phyloP scores from a whole-genome alignment of 495 filamentous ascomycete species.

The Aspergillus mulundensis region DNA sequence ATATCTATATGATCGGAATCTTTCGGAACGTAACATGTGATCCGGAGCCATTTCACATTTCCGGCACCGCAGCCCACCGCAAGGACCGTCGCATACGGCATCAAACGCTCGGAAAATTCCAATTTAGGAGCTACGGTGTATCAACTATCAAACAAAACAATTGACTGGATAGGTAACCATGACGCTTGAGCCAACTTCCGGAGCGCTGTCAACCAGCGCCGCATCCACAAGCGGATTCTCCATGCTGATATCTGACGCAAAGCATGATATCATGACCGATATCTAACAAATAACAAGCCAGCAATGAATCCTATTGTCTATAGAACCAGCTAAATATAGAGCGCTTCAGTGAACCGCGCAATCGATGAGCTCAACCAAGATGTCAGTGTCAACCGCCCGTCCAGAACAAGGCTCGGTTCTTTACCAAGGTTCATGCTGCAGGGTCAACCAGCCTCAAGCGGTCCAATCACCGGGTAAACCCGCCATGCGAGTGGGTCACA shows the following conservation, averaged over 20 bases:
- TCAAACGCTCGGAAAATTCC: neutral
- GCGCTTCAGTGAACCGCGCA: neutral
- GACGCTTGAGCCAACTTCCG: neutral
- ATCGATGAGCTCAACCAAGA: neutral
- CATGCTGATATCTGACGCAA: neutral
- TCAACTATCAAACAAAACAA: neutral
- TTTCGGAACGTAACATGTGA: conserved; percentile 16
- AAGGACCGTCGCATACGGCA: neutral
- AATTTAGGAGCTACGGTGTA: neutral
- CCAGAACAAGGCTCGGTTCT: conserved; percentile 8
- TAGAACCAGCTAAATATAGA: neutral
- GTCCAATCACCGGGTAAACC: conserved; percentile 8
- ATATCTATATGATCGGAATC: conserved; percentile 4
- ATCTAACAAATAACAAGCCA: neutral
- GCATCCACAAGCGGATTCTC: neutral
- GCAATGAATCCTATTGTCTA: neutral
- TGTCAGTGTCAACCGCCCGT: neutral
- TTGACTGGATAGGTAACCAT: neutral
- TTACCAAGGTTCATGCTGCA: conserved; percentile 9
- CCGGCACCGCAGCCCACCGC: conserved; percentile 3
- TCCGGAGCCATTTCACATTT: conserved; percentile 13
- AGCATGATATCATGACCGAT: neutral
- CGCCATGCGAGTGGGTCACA: neutral
- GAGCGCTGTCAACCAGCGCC: neutral
- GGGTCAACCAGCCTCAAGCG: neutral